Percentiles rank a stretch among this genome's conserved stretches.
These are phyloP conservation scores for Linanthus parryae DNA, from an alignment of 148 eudicot genomes.

Conservation along the genomic window DNA sequence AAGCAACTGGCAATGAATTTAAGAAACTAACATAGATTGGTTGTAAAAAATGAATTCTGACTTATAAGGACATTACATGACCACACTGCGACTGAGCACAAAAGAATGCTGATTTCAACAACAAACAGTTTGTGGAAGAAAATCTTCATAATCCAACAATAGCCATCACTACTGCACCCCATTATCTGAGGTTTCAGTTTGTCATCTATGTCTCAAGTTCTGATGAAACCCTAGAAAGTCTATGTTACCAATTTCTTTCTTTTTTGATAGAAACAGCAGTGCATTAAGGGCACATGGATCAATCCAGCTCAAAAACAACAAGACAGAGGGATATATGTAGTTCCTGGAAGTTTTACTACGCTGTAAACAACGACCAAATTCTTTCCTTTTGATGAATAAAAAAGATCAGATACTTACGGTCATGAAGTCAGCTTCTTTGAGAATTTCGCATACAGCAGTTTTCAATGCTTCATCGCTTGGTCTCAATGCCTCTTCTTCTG, in stretches of 20 bases:
- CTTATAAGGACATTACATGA: no score
- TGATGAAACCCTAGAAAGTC: no score
- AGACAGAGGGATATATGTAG: neutral
- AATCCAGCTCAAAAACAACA: neutral
- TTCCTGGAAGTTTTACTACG: neutral
- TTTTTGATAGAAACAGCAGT: neutral
- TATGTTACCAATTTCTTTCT: neutral
- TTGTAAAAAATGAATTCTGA: neutral
- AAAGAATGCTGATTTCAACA: constrained; percentile 1
- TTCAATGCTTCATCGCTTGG: neutral
- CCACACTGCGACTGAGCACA: no score
- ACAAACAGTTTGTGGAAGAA: no score
- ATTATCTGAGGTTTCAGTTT: no score
- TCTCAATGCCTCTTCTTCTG: neutral
- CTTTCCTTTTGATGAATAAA: neutral
- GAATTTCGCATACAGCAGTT: neutral
- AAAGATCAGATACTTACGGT: neutral
- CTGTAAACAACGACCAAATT: neutral
- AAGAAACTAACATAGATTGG: neutral
- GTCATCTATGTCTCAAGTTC: no score
- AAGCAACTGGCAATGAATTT: neutral
- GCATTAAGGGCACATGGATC: neutral
- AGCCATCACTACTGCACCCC: no score
- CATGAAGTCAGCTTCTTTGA: neutral
- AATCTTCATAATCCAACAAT: no score